phyloP scores from a whole-genome alignment of 139 green algal genomes.

The Closterium sp. region DNA sequence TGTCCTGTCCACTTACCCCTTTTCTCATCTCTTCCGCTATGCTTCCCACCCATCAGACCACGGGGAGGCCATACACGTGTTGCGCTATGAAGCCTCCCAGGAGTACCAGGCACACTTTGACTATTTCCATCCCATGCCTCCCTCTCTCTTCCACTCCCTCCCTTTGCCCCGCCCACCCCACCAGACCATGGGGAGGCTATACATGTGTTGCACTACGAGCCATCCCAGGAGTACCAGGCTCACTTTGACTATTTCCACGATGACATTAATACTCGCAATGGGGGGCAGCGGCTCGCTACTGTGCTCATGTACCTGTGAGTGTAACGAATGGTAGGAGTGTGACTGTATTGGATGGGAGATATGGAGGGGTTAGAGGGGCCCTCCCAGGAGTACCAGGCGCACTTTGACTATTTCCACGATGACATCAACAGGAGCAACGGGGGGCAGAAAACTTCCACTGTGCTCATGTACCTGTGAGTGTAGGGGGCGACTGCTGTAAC shows the following conservation, averaged over 20 bases:
- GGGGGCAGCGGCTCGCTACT: slow-evolving; percentile 75
- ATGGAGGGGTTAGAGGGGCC: too few species aligned
- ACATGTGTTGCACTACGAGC: neutral
- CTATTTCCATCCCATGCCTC: neutral
- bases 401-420: slow-evolving; percentile 74
- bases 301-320: slow-evolving; percentile 76
- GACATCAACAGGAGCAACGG: slow-evolving; percentile 65
- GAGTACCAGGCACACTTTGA: slow-evolving; percentile 41
- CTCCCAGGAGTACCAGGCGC: slow-evolving; percentile 51
- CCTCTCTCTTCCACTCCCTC: too few species aligned
- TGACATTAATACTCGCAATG: slow-evolving; percentile 62
- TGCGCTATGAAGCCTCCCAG: neutral
- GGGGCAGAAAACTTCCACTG: slow-evolving; percentile 72
- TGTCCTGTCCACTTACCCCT: too few species aligned
- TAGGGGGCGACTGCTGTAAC: neutral
- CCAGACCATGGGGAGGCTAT: neutral
- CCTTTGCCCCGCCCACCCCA: too few species aligned
- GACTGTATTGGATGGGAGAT: slow-evolving; percentile 25
- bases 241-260: slow-evolving; percentile 76
- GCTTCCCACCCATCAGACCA: neutral
- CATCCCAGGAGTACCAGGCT: slow-evolving; percentile 53
- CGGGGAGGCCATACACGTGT: neutral
- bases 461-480: slow-evolving; percentile 75
- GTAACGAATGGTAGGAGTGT: neutral
- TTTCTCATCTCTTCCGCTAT: too few species aligned